Evolutionary conservation across 768 basidiomycete species (phyloP), one percentile per base, ranked within the genome.

Genomic region (Termitomyces sp.): DNA sequence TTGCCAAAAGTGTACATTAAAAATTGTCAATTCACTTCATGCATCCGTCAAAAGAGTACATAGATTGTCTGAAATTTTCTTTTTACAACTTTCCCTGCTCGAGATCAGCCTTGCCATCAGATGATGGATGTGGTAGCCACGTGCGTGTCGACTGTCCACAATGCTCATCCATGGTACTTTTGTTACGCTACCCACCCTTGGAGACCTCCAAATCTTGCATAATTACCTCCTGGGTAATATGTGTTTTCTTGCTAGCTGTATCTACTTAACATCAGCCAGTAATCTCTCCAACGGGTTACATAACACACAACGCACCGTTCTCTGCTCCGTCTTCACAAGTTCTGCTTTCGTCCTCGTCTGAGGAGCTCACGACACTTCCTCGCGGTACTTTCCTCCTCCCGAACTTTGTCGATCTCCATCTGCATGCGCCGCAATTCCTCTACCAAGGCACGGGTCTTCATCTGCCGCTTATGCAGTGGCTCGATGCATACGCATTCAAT

Each of bases 371-470:
- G 14, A 26, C 30, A 13, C 18, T 88, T 13, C 80, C 81, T 3
- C 32, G 55, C 9, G 84, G 85, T n/a, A 78, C 73, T 53, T 91
- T 94, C 65, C 57, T 94, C 43, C 61, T 89, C n/a, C 90, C 92
- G 2, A 82, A 85, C 0, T 94, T 93, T 69, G 84, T 81, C 57
- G 92, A 94, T 69, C 76, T 92, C 5, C 92, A 94, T 66, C 77
- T 94, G 0, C 93, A 95, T 67, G 92, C 92, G 0, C 90, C 93
- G 1, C 94, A 95, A 67, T 94, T 89, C 67, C 76, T 94, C 35
- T 94, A 93, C 59, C 87, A 92, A 56, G 94, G 94, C 3, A 92
- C 84, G 1, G 92, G 93, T 0, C 77, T 94, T 4, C 89, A 95
- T 68, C 78, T 92, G 2, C 89, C 92, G 4, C 72, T 94, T 38